Evolutionary conservation across 208 protist genomes (phyloP), one percentile per base, ranked within the genome.

Genomic region (Leishmania major): DNA sequence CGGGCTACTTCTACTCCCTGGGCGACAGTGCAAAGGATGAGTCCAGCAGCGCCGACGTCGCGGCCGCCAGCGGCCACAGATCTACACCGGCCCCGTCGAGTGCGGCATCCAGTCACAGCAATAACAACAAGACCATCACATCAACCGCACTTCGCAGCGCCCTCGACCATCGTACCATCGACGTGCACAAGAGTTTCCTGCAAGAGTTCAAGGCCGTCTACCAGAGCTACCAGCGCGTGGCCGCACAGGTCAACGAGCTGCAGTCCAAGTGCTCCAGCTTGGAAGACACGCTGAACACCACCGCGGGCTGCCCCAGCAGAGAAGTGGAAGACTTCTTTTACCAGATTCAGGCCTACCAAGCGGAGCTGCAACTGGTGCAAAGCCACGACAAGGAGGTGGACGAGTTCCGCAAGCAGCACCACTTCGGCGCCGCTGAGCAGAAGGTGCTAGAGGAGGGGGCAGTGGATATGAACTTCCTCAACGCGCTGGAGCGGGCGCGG

Each of bases 341-440:
- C 60, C 57, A 77, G 40, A 79, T 84, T 75, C 79, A 82, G 17
- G 71, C 72, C 25, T 78, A 84, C 57, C 76, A 84, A 70, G 82
- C 79, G 45, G 83, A 82, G 76, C 80, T 86, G 80, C 87, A 87
- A 69, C 64, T 91, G 10, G 88, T 94, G 66, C 90, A 90, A 76
- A 81, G 88, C 78, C 90, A 89, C 55, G 87, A 94, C 22, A 78
- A 87, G 66, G 90, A 95, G 22, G 87, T 95, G 43, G 66, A 85
- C 13, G 88, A 88, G 49, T 95, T 97, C 83, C 87, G 90, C 74
- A 89, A 90, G 64, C 85, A 88, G 77, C 91, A 93, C 73, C 71
- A 91, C 84, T 96, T 97, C 66, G 83, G 87, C 7, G 82, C 85
- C 3, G 92, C 87, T 64, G 94, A 96, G 80, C 90, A 92, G 82